Base-by-base conservation (phyloP, 129 eudicot species). In the Oenanthe sinensis region DNA sequence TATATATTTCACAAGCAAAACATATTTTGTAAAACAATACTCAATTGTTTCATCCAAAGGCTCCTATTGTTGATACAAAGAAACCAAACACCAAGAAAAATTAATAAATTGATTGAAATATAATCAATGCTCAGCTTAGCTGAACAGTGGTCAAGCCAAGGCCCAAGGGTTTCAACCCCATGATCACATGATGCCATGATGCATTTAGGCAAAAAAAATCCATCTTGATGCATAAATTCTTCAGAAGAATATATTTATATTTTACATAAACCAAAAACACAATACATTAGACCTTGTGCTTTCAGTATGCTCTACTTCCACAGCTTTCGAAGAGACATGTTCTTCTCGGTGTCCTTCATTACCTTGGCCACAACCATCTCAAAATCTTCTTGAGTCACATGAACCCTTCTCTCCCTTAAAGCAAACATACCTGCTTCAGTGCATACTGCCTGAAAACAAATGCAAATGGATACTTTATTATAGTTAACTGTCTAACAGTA, bases 381-480 rank as follows among this genome's bases (percentile, higher is more conserved):
- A 70, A 82, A 82, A 24, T 82, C 84, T 77, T 82, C 84, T 72
- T 77, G 84, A 8, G 84, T 82, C 16, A 82, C 84, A 46, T 82
- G 84, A 52, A 82, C 80, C 36, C 84, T 77, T 80, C 84, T 76
- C 84, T 82, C 84, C 73, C 84, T 82, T 74, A 82, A 24, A 24
- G 84, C 84, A 77, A 82, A 82, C 84, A 82, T 82, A 6, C 84
- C 84, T 2, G 84, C 84, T 62, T 82, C 84, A 0, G 84, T 82
- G 75, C 84, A 82, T 1, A 82, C 84, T 22, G 81, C 84, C 84
- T 82, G 55, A 73, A 72, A 72, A 72, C 75, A 71, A 20, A 8
- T 16, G 75, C 49, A 71, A 42, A 39, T 5, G 7, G 0, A 39
- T 11, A 26, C 30, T 22, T 37, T 48, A 33, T 33, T 48, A 8